Evolutionary conservation across 2,329 filamentous ascomycete genomes (phyloP).

Genomic region (Pseudocercospora fijiensis): DNA sequence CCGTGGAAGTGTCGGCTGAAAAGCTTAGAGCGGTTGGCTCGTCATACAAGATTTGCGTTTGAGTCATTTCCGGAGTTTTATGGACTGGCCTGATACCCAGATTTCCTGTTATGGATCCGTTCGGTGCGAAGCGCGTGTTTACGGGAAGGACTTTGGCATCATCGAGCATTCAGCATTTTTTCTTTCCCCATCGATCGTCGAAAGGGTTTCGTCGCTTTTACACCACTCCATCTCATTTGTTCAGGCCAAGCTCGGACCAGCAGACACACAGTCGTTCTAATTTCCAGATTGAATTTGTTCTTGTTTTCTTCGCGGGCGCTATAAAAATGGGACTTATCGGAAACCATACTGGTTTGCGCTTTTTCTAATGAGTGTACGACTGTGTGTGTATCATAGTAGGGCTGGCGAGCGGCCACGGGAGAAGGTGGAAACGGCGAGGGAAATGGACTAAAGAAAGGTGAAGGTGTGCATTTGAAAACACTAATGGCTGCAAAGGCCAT

Average conservation of each 20-base stretch:
- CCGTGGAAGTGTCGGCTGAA: no score
- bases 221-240: conserved; percentile 26
- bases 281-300: conserved; percentile 15
- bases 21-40: neutral
- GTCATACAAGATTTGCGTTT: conserved; percentile 22
- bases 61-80: conserved; percentile 25
- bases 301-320: conserved; percentile 10
- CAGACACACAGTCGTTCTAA: conserved; percentile 20
- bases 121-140: conserved; percentile 21
- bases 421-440: conserved; percentile 5
- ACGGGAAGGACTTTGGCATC: conserved; percentile 18
- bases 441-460: neutral
- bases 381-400: conserved; percentile 23
- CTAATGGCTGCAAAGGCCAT: conserved; percentile 4
- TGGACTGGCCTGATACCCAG: conserved; percentile 31
- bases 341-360: conserved; percentile 13
- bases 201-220: conserved; percentile 16
- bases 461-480: neutral
- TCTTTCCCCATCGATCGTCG: conserved; percentile 18
- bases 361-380: conserved; percentile 24
- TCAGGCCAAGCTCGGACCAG: conserved; percentile 16
- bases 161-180: conserved; percentile 11
- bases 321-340: conserved; percentile 15
- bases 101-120: conserved; percentile 26
- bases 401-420: conserved; percentile 6